A percentile compares a stretch with the other conserved stretches of the same genome.
Evolutionary conservation across 495 filamentous ascomycete genomes (phyloP).

Genomic region (Thermothielavioides terrestris): DNA sequence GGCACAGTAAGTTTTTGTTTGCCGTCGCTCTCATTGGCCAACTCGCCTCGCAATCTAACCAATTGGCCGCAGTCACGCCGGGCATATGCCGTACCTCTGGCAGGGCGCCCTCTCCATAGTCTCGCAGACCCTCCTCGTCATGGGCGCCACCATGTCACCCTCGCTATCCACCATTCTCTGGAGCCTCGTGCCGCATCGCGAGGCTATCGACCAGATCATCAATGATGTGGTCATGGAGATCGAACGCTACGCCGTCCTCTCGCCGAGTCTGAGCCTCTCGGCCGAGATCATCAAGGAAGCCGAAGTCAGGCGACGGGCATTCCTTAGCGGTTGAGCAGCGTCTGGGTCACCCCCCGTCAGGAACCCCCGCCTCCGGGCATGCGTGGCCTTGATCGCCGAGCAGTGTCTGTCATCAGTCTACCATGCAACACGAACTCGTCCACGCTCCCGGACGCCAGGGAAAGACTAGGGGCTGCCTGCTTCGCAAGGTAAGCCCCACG

Average conservation of each 20-base stretch:
- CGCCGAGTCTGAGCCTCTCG: conserved; percentile 62
- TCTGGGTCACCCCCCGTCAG: conserved; percentile 1
- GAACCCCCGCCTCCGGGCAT: not conserved
- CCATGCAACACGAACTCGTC: conserved; percentile 5
- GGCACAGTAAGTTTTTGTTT: conserved; percentile 55
- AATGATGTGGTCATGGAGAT: conserved; percentile 64
- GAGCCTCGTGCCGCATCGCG: conserved; percentile 43
- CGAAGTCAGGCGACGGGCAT: conserved; percentile 54
- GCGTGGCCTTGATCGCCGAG: conserved; percentile 7
- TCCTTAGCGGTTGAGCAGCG: conserved; percentile 36
- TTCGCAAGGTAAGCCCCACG: conserved; percentile 11
- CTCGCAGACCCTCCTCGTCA: conserved; percentile 68
- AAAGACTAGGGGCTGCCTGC: conserved; percentile 5
- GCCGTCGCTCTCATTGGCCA: conserved; percentile 12
- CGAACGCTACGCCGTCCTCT: conserved; percentile 61
- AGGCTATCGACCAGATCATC: conserved; percentile 64
- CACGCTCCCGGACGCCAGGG: conserved; percentile 23
- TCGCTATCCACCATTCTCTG: conserved; percentile 59
- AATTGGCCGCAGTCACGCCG: conserved; percentile 56
- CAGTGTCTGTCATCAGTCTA: conserved; percentile 14
- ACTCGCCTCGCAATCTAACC: conserved; percentile 31
- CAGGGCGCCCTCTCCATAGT: conserved; percentile 76
- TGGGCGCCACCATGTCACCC: conserved; percentile 78
- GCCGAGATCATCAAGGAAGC: conserved; percentile 74
- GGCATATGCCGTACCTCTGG: conserved; percentile 82